Evolutionary conservation across 768 basidiomycete genomes (phyloP), one percentile per base, ranked within the genome.

Genomic region (Hemileccinum rubropunctum): DNA sequence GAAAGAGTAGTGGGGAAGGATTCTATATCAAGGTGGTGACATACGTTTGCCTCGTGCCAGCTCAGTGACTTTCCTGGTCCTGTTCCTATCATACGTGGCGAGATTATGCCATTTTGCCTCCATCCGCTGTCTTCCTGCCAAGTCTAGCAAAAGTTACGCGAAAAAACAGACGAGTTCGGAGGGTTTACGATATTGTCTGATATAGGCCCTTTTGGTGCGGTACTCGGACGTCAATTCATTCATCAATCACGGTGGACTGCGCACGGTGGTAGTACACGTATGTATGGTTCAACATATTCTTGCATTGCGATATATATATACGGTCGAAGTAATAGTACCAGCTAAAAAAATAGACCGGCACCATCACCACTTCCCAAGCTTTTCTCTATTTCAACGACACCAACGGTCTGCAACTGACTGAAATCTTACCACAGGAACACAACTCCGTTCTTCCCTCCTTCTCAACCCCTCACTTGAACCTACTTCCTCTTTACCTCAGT

Each of bases 251-350:
- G 33, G 42, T 11, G 6, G 23, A 44, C 47, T 38, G 36, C 48
- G 33, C 38, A 36, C 51, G 49, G 32, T 11, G 6, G n/a, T 41
- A 26, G 43, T 48, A 46, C 51, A 51, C 45, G 47, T 14, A 48
- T 38, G 47, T 14, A 48, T 38, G 40, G 51, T 51, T 64, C 59
- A 66, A 61, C 64, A 65, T 52, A 59, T 48, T 54, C 41, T 59
- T 50, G 61, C 54, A 67, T 67, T 62, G 47, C 36, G 49, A 58
- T 50, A 69, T 66, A 69, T 67, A 69, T 67, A 58, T 65, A 63
- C 55, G 60, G 53, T 47, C 51, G 54, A 57, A 57, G 65, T 36
- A 58, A 56, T 33, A 20, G 43, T 52, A 50, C 53, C 52, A 58
- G 55, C 58, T 58, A 54, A 56, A 53, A 56, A 47, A 50, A 47